Evolutionary conservation across 345 rosid species (phyloP), one percentile per base, ranked within the genome.

Genomic region (Brassica cretica): DNA sequence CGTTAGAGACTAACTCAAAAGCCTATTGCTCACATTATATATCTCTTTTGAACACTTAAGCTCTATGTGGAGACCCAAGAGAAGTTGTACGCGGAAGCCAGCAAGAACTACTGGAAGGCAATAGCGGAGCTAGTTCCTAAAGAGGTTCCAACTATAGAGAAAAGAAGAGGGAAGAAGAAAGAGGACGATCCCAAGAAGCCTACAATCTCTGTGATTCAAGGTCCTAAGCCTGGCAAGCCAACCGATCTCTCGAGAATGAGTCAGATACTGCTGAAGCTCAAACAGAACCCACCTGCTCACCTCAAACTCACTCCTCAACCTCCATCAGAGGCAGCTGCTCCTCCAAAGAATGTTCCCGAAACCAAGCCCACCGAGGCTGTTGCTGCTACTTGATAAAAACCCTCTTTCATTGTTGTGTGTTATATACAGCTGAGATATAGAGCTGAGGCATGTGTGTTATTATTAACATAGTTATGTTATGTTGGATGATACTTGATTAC

Each of bases 151-250:
- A 11, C 86, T 14, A 81, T 93, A 72, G 91, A 84, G 82, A 90
- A 81, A 80, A 86, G 75, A 68, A 83, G 84, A 80, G 89, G 85
- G 21, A 93, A 89, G 88, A 93, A 86, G 88, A 93, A 86, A 70
- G 94, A 90, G 70, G 86, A 87, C 69, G 91, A 90, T 61, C 84
- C 86, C 64, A 88, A 88, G 84, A 87, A 87, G 82, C 86, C 96
- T 53, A 74, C 85, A 5, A 41, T 88, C 73, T 74, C 71, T 61
- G 86, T 89, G 68, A 77, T 88, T 75, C 90, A 82, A 69, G 96
- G 94, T 74, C 98, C 96, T 14, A 91, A 89, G 82, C 96, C 91
- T 0, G 93, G 91, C 61, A 93, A 88, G 83, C 94, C 92, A 32
- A 83, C 96, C 1, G 93, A 92, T 67, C 91, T 90, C 7, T 74